These are phyloP conservation scores for Striga asiatica DNA, from an alignment of 257 asterid genomes.

Conservation along the genomic window DNA sequence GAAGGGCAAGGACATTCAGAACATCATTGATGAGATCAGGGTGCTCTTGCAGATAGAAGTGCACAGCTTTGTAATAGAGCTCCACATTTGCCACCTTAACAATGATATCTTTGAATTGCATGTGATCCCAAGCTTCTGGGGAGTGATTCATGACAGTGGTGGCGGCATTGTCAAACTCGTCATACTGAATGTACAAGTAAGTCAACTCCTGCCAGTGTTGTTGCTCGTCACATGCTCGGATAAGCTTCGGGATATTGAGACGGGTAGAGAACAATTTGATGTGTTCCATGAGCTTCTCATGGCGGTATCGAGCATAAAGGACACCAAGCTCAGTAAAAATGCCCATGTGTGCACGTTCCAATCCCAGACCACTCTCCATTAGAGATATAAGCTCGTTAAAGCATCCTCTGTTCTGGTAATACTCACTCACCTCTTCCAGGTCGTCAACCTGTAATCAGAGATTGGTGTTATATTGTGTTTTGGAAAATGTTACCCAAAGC, in stretches of 20 bases:
- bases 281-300: slow-evolving; percentile 99
- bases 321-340: slow-evolving; percentile 98
- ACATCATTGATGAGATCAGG: slow-evolving; percentile 90
- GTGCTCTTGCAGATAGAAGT: slow-evolving; percentile 96
- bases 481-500: no score
- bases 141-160: slow-evolving; percentile 99
- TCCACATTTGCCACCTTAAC: slow-evolving; percentile 99
- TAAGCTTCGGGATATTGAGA: slow-evolving; percentile 94
- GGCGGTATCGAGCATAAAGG: slow-evolving; percentile 93
- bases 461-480: neutral
- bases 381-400: slow-evolving; percentile 93
- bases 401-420: slow-evolving; percentile 95
- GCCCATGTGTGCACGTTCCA: slow-evolving; percentile 99
- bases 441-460: slow-evolving; percentile 73
- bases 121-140: slow-evolving; percentile 99
- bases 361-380: slow-evolving; percentile 98
- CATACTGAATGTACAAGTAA: slow-evolving; percentile 84
- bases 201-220: slow-evolving; percentile 99
- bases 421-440: slow-evolving; percentile 98
- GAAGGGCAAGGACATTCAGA: slow-evolving; percentile 89
- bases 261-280: slow-evolving; percentile 94
- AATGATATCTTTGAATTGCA: slow-evolving; percentile 95
- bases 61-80: slow-evolving; percentile 98
- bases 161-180: slow-evolving; percentile 98
- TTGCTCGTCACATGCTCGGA: slow-evolving; percentile 99